These are phyloP conservation scores for Yarrowia divulgata DNA, from an alignment of 805 yeast genomes.

Conservation along the genomic window DNA sequence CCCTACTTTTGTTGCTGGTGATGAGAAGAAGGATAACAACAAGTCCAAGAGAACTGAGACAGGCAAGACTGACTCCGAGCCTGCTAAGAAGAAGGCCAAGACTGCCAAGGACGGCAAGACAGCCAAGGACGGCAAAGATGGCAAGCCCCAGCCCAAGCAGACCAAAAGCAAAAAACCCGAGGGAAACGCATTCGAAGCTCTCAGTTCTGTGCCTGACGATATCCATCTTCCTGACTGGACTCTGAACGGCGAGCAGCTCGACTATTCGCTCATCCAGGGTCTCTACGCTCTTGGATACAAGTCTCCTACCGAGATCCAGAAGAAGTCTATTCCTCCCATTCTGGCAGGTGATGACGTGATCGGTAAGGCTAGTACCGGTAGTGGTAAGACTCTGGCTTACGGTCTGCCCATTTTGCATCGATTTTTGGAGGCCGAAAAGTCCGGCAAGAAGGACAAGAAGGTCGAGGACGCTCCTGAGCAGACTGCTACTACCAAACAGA, in stretches of 20 bases:
- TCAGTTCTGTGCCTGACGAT: constrained; percentile 43
- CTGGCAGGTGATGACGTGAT: constrained; percentile 78
- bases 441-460: background rate
- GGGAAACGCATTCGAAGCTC: constrained; percentile 42
- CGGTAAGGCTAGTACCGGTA: constrained; percentile 97
- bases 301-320: constrained; percentile 86
- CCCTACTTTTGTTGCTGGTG: constrained; percentile 56
- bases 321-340: constrained; percentile 74
- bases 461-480: background rate
- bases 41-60: constrained; percentile 23
- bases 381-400: constrained; percentile 96
- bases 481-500: background rate
- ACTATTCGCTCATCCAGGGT: constrained; percentile 64
- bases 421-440: constrained; percentile 4
- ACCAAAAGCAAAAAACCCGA: constrained; percentile 13
- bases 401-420: constrained; percentile 78
- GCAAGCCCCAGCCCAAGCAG: background rate
- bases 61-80: background rate
- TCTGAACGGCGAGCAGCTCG: constrained; percentile 55
- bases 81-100: constrained; percentile 1
- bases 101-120: background rate
- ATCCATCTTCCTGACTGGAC: constrained; percentile 51
- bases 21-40: constrained; percentile 46
- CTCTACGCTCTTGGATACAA: constrained; percentile 63
- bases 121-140: background rate